phyloP scores from a whole-genome alignment of 2,329 filamentous ascomycete genomes.

The Paraphaeosphaeria minitans region DNA sequence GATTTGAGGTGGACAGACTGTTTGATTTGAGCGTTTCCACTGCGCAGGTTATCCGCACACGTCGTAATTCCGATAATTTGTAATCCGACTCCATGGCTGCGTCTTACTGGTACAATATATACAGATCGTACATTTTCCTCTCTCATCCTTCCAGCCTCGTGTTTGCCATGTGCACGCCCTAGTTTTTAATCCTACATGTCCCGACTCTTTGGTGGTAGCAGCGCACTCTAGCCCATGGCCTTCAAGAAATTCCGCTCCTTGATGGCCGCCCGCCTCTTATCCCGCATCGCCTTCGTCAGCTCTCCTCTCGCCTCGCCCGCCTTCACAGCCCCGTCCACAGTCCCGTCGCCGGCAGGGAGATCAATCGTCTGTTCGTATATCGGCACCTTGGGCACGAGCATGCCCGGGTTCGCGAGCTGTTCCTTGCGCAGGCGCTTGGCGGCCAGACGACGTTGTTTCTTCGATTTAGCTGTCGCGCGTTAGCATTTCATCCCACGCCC shows the following conservation, averaged over 20 bases:
- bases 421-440: conserved; percentile 67
- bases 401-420: conserved; percentile 68
- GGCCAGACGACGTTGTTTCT: conserved; percentile 76
- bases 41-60: background rate
- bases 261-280: conserved; percentile 75
- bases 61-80: background rate
- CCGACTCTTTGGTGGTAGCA: background rate
- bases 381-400: conserved; percentile 68
- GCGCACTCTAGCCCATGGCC: conserved; percentile 63
- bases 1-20: background rate
- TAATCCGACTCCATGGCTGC: background rate
- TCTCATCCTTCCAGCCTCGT: background rate
- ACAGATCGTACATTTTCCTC: conserved; percentile 4
- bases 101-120: conserved; percentile 3
- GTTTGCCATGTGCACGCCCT: background rate
- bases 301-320: conserved; percentile 62
- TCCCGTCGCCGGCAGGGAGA: conserved; percentile 62
- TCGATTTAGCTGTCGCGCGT: conserved; percentile 65
- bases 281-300: conserved; percentile 73
- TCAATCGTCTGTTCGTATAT: conserved; percentile 80
- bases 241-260: conserved; percentile 88
- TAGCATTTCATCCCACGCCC: background rate
- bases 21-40: background rate
- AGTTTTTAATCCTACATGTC: background rate
- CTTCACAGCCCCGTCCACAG: conserved; percentile 51